phyloP scores from a whole-genome alignment of 2,329 filamentous ascomycete species.

The Cercospora sp. region DNA sequence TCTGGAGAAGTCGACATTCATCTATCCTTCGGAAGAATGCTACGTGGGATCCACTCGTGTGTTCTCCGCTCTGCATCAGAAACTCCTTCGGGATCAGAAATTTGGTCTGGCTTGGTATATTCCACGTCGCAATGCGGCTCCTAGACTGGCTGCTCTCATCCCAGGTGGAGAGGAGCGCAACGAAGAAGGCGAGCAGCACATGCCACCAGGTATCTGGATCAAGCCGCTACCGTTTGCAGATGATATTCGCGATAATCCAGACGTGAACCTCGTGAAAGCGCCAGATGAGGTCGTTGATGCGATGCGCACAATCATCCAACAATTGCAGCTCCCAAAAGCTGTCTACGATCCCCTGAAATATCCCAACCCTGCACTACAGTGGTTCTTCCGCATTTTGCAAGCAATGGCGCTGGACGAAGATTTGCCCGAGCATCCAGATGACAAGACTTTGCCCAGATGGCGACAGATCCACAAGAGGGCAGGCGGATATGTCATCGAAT shows the following conservation, averaged over 20 bases:
- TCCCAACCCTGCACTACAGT: conserved; percentile 82
- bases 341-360: conserved; percentile 84
- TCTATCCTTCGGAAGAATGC: conserved; percentile 89
- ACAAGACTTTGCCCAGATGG: conserved; percentile 81
- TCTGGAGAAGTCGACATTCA: conserved; percentile 81
- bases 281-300: conserved; percentile 73
- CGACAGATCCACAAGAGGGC: conserved; percentile 87
- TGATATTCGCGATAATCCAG: conserved; percentile 75
- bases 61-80: conserved; percentile 87
- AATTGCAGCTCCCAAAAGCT: conserved; percentile 83
- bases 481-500: conserved; percentile 74
- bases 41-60: conserved; percentile 89
- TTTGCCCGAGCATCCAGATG: conserved; percentile 69
- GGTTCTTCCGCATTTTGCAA: conserved; percentile 95
- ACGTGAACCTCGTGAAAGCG: conserved; percentile 57
- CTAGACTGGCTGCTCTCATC: conserved; percentile 76
- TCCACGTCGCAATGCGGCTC: conserved; percentile 75
- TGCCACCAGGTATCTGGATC: conserved; percentile 86
- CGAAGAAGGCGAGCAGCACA: conserved; percentile 66
- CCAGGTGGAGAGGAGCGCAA: conserved; percentile 69
- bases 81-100: conserved; percentile 75
- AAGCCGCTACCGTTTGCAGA: conserved; percentile 86
- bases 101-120: conserved; percentile 90
- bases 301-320: conserved; percentile 81
- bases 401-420: conserved; percentile 90